Evolutionary conservation across 768 basidiomycete genomes (phyloP), one percentile per base, ranked within the genome.

Genomic region (Amanita fuliginea): DNA sequence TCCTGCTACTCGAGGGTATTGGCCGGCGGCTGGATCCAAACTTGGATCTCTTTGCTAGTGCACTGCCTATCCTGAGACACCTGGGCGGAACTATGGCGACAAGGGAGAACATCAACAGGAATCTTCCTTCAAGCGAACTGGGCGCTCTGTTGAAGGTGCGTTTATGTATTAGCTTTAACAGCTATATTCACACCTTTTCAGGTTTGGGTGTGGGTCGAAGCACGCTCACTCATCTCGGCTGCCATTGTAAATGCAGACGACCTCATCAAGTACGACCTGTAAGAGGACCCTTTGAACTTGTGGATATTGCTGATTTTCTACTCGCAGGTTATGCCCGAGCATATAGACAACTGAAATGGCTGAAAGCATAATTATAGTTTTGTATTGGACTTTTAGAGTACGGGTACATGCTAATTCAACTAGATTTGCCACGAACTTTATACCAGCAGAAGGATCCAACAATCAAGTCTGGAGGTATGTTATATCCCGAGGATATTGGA

Each of bases 201-300:
- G 90, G 70, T 92, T 44, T 97, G 94, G 95, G 74, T 97, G 24
- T 90, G 83, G 80, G 70, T 95, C 35, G 95, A 98, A 68, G 93
- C 93, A 3, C 75, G 94, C 52, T 85, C 89, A 52, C 72, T 98
- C 50, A 91, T 87, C 6, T 79, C 83, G 9, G 69, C 83, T 1
- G 86, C 87, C 2, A 76, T 88, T 34, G 74, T 83, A 47, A 82
- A 91, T 54, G 78, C 83, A 10, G 95, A 99, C 57, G 82, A 90
- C 42, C 69, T 94, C 55, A 74, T 97, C 33, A 87, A 86, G 66
- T 85, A 88, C 62, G 92, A 90, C 63, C 78, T 80, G 92, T 93
- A 59, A 57, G 88, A 26, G 28, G 1, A 1, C 10, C 22, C 28
- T 41, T 36, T 7, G 10, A 9, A 42, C 24, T 19, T 22, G 18